Conservation (phyloP, 2,329 filamentous ascomycete species). For the Calonectria pseudoreteaudii region DNA sequence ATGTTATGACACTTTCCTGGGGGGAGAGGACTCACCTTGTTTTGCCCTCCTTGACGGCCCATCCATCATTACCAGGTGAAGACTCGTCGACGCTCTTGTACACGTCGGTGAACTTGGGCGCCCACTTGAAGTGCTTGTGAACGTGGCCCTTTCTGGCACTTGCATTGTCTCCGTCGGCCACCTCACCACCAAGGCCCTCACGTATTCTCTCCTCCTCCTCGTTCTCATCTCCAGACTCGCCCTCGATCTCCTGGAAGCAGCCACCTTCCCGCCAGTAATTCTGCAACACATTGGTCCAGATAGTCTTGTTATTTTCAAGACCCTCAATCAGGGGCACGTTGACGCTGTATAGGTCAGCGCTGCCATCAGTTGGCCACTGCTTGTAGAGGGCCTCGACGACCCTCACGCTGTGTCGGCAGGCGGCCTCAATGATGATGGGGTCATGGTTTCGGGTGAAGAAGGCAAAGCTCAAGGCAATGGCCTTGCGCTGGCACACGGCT, state of each 20-base stretch:
- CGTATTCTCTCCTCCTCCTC: constrained; percentile 81
- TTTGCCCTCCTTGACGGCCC: constrained; percentile 88
- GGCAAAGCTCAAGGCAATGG: constrained; percentile 89
- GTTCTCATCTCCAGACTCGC: constrained; percentile 71
- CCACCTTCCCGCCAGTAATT: constrained; percentile 90
- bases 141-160: constrained; percentile 61
- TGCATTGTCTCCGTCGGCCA: constrained; percentile 48
- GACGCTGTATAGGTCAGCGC: constrained; percentile 87
- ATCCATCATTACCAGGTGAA: constrained; percentile 88
- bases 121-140: constrained; percentile 96
- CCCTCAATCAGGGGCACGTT: constrained; percentile 89
- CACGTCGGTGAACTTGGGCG: constrained; percentile 87
- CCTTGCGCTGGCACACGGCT: constrained; percentile 74
- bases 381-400: constrained; percentile 83
- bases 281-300: constrained; percentile 90
- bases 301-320: constrained; percentile 76
- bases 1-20: not conserved
- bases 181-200: constrained; percentile 68
- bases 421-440: constrained; percentile 81
- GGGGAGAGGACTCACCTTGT: constrained; percentile 73
- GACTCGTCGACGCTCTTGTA: constrained; percentile 87
- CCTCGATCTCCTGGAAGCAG: constrained; percentile 86
- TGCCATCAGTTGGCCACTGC: constrained; percentile 76
- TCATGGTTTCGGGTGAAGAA: constrained; percentile 91
- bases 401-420: constrained; percentile 78